These are phyloP conservation scores for Digitaria exilis DNA, from an alignment of 202 grass and related monocot species.

Conservation along the genomic window DNA sequence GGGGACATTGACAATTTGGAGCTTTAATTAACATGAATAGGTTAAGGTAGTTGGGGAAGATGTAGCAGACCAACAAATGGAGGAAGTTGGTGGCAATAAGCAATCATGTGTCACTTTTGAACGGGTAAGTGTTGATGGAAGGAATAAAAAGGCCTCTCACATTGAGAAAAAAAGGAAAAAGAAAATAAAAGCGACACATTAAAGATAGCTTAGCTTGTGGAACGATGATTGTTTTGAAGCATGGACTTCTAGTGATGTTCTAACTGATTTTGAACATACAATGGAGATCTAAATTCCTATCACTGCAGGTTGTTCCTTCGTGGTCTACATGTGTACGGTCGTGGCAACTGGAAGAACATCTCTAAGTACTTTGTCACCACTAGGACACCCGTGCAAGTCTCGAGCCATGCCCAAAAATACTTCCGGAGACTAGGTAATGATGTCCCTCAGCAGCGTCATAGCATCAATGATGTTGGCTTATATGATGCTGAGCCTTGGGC, in stretches of 20 bases:
- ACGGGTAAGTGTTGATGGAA: too few relatives aligned
- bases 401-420: constrained; percentile 53
- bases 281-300: background rate
- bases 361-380: constrained; percentile 34
- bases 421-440: background rate
- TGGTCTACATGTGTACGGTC: constrained; percentile 16
- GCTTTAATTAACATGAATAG: too few relatives aligned
- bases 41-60: too few relatives aligned
- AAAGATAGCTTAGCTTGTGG: too few relatives aligned
- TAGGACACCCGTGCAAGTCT: constrained; percentile 37
- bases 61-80: too few relatives aligned
- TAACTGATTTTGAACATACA: background rate
- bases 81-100: too few relatives aligned
- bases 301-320: constrained; percentile 26
- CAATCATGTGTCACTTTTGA: too few relatives aligned
- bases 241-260: background rate
- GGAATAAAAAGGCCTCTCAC: too few relatives aligned
- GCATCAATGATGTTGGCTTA: background rate
- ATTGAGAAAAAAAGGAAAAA: too few relatives aligned
- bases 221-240: background rate
- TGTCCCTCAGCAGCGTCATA: background rate
- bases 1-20: too few relatives aligned
- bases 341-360: constrained; percentile 45
- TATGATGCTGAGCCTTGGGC: background rate
- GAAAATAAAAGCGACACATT: too few relatives aligned